Percentiles rank a stretch among this genome's conserved stretches.
These are phyloP conservation scores for Cornus kousa DNA, from an alignment of 148 eudicot species.

Conservation along the genomic window DNA sequence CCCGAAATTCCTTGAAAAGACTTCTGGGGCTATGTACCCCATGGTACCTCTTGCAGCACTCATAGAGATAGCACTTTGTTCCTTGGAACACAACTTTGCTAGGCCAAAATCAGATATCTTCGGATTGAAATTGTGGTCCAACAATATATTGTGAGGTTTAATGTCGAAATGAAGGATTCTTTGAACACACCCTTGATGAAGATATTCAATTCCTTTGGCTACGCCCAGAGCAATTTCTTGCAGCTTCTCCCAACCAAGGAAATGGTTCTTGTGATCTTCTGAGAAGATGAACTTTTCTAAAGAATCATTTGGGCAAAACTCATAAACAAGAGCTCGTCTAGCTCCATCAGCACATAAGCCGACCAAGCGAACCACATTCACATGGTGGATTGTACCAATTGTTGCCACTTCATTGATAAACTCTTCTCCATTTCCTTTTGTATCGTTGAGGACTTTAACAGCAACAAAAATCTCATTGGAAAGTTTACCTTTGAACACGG, in stretches of 20 bases:
- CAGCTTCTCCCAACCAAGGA: conserved; percentile 3
- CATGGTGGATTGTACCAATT: conserved; percentile 1
- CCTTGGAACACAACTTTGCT: not conserved
- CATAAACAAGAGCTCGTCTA: not conserved
- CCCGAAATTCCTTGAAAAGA: not conserved
- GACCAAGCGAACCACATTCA: conserved; percentile 3
- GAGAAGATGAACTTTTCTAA: not conserved
- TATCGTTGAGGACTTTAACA: not conserved
- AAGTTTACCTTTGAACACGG: not conserved
- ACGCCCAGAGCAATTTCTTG: not conserved
- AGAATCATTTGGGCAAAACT: not conserved
- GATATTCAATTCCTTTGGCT: too few species aligned
- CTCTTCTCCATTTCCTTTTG: not conserved
- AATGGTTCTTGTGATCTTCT: not conserved
- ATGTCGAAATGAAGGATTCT: too few species aligned
- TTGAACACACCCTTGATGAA: too few species aligned
- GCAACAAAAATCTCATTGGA: not conserved
- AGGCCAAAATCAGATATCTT: too few species aligned
- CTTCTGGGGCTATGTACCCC: not conserved
- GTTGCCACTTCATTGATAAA: conserved; percentile 9
- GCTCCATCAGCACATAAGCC: conserved; percentile 2
- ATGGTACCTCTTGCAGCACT: too few species aligned
- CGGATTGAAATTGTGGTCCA: too few species aligned
- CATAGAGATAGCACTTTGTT: not conserved
- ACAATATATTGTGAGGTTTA: too few species aligned